Percentiles rank a stretch among this genome's conserved stretches.
Evolutionary conservation across 1,284 basidiomycete species (phyloP).

Genomic region (Chiua sp.): DNA sequence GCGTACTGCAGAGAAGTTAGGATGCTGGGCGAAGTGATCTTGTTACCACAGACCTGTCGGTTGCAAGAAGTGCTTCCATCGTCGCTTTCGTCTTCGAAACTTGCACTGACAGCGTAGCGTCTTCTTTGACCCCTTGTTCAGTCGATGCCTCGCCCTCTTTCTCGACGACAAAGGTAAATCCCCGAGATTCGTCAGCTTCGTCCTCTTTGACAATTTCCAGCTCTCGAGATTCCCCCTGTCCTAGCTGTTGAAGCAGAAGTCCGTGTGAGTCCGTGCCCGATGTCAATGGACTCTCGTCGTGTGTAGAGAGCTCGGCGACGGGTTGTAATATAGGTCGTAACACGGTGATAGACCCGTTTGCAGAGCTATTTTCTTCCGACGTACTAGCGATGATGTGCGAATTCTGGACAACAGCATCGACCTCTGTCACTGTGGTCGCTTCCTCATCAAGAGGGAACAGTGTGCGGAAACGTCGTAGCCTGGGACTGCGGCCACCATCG

Average conservation of each 20-base stretch:
- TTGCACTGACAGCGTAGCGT: background rate
- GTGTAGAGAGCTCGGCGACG: background rate
- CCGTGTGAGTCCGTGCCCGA: background rate
- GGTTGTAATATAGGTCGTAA: background rate
- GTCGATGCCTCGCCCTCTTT: background rate
- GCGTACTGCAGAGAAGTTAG: slow-evolving; percentile 8
- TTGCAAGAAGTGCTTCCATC: background rate
- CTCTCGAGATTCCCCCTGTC: background rate
- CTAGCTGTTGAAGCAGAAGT: background rate
- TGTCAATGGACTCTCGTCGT: background rate
- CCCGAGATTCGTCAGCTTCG: background rate
- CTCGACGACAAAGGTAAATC: background rate
- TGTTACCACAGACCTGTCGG: slow-evolving; percentile 7
- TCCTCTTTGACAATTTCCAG: background rate
- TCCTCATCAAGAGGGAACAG: background rate
- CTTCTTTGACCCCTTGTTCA: background rate
- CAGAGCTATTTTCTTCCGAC: background rate
- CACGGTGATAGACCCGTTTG: background rate
- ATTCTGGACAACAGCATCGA: background rate
- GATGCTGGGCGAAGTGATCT: too few species aligned
- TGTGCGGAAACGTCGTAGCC: background rate
- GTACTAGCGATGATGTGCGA: background rate
- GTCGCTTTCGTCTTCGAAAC: background rate
- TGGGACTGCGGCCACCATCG: background rate
- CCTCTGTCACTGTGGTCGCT: background rate